A percentile compares a stretch with the other conserved stretches of the same genome.
Conservation (phyloP, 331 rosid genomes). For the Quercus tomentella region DNA sequence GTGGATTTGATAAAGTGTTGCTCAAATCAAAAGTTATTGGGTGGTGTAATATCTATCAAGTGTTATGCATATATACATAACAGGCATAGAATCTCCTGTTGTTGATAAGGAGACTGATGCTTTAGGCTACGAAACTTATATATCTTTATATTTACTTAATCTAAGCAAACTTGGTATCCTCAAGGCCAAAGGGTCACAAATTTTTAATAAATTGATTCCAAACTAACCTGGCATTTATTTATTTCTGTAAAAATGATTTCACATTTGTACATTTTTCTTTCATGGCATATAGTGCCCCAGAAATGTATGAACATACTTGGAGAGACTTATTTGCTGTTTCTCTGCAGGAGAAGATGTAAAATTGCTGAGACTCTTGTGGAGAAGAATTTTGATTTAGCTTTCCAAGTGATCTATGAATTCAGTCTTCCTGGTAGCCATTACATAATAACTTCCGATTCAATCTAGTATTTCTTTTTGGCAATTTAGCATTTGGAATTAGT, state of each 20-base stretch:
- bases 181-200: not conserved
- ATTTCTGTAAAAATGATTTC: not conserved
- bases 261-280: not conserved
- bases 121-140: not conserved
- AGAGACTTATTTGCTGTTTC: constrained; percentile 15
- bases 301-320: constrained; percentile 7
- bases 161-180: not conserved
- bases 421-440: constrained; percentile 70
- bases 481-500: not conserved
- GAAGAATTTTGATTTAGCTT: constrained; percentile 93
- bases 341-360: constrained; percentile 85
- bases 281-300: constrained; percentile 4
- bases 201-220: not conserved
- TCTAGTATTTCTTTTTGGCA: constrained; percentile 5
- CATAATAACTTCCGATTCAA: constrained; percentile 10
- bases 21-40: too few species aligned
- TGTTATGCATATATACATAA: too few species aligned
- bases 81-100: too few species aligned
- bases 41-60: too few species aligned
- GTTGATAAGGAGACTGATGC: too few species aligned
- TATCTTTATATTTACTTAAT: not conserved
- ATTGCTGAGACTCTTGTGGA: constrained; percentile 94
- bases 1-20: too few species aligned
- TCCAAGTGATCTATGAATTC: constrained; percentile 90
- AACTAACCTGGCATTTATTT: not conserved